These are phyloP conservation scores for Taxawa tesnikishii DNA, from an alignment of 2,329 filamentous ascomycete species.

Conservation along the genomic window DNA sequence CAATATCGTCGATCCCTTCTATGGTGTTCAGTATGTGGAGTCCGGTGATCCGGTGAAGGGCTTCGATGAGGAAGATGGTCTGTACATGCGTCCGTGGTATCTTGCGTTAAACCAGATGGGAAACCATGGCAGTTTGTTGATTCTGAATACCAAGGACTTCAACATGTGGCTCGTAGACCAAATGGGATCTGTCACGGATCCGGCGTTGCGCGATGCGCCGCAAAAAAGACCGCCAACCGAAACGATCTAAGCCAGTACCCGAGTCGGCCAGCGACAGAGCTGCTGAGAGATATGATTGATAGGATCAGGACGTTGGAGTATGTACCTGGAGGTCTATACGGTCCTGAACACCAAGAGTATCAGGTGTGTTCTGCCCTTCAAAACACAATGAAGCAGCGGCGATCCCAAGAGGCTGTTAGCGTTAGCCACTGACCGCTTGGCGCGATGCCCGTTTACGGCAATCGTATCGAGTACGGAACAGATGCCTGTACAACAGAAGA, in stretches of 20 bases:
- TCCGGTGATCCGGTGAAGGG: conserved; percentile 1
- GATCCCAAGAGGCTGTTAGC: no score
- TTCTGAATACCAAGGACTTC: conserved; percentile 4
- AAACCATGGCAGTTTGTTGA: conserved; percentile 4
- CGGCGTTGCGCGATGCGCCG: background rate
- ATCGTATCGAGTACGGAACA: no score
- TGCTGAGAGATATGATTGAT: conserved; percentile 1
- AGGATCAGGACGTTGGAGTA: conserved; percentile 1
- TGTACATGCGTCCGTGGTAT: conserved; percentile 6
- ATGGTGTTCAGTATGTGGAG: background rate
- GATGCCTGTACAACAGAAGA: no score
- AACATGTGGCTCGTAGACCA: conserved; percentile 1
- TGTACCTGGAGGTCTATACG: conserved; percentile 5
- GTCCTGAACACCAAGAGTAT: background rate
- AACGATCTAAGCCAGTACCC: conserved; percentile 3
- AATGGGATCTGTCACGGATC: background rate
- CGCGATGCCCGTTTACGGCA: no score
- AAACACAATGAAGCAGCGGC: no score
- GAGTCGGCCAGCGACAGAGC: background rate
- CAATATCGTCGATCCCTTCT: conserved; percentile 1
- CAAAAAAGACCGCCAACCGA: background rate
- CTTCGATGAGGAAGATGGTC: conserved; percentile 2
- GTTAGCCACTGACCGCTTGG: no score
- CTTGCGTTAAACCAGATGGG: conserved; percentile 3
- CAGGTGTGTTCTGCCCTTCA: no score